Evolutionary conservation across 1,139 yeast species (phyloP), one percentile per base, ranked within the genome.

Genomic region (Yamadazyma triangularis): DNA sequence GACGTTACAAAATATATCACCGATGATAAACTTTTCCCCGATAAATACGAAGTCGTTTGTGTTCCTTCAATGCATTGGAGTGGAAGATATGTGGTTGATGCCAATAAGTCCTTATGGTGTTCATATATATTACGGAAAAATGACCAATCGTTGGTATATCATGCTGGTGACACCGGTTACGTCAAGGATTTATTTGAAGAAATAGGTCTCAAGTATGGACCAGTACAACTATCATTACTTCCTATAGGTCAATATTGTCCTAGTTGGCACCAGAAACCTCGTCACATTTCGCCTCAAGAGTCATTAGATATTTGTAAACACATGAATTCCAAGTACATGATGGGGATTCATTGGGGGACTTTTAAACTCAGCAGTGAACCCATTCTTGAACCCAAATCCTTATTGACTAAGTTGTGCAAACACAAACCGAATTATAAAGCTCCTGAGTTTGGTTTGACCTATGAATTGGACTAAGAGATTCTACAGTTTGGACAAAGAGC

Each of bases 61-160:
- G 74, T 93, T 0, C 97, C 97, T 0, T 87, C 96, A 0, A 89
- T 89, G 96, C 97, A 89, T 57, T 89, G 97, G 97, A 84, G 95
- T 1, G 97, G 96, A 0, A 58, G 96, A 26, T 73, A 74, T 28
- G 57, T 89, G 18, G 51, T 79, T 16, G 97, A 89, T 52, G 74
- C 94, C 2, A 89, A 89, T 54, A 62, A 66, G 21, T 76, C 95
- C 0, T 59, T 89, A 29, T 89, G 97, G 97, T 84, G 95, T 44
- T 86, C 96, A 0, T 89, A 80, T 48, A 51, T 89, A 39, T 53
- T 89, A 8, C 63, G 77, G 31, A 72, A 77, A 35, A 73, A 84
- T 42, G 81, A 79, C 0, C 66, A 74, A 44, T 84, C 95, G 0
- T 52, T 87, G 1, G 61, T 88, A 27, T 89, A 79, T 62, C 97